Conservation (phyloP, 805 yeast genomes). For the Yarrowia bubula region DNA sequence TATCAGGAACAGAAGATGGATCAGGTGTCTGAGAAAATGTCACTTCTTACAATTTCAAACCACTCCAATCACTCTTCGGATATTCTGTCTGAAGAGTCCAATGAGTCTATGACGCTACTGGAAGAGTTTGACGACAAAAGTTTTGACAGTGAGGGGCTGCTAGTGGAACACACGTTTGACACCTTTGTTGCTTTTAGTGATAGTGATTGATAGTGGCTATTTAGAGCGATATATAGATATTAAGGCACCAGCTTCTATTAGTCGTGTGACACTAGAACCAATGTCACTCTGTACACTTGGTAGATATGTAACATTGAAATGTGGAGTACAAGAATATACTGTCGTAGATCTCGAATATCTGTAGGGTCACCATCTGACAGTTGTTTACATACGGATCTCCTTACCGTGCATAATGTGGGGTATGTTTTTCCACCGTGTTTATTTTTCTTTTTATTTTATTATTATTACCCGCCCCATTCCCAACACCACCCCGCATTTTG, state of each 20-base stretch:
- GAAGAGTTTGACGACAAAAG: neutral
- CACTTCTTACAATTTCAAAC: neutral
- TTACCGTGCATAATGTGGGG: neutral
- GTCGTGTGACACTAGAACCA: too few relatives aligned
- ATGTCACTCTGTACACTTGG: too few relatives aligned
- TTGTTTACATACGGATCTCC: too few relatives aligned
- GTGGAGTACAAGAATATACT: too few relatives aligned
- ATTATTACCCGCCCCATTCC: neutral
- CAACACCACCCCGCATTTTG: conserved; percentile 13
- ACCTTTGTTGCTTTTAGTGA: neutral
- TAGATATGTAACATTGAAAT: too few relatives aligned
- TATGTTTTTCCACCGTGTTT: neutral
- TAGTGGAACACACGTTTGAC: neutral
- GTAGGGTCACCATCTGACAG: too few relatives aligned
- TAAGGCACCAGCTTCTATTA: too few relatives aligned
- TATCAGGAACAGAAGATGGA: neutral
- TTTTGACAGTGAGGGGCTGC: neutral
- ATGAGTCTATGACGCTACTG: conserved; percentile 2
- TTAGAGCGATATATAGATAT: too few relatives aligned
- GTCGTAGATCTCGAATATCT: too few relatives aligned
- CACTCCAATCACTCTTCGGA: neutral
- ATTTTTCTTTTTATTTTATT: neutral
- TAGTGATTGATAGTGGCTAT: too few relatives aligned
- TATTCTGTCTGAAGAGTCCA: neutral
- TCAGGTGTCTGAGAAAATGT: neutral